phyloP scores from a whole-genome alignment of 441 rosid species.

The Hypseocharis bilobata region DNA sequence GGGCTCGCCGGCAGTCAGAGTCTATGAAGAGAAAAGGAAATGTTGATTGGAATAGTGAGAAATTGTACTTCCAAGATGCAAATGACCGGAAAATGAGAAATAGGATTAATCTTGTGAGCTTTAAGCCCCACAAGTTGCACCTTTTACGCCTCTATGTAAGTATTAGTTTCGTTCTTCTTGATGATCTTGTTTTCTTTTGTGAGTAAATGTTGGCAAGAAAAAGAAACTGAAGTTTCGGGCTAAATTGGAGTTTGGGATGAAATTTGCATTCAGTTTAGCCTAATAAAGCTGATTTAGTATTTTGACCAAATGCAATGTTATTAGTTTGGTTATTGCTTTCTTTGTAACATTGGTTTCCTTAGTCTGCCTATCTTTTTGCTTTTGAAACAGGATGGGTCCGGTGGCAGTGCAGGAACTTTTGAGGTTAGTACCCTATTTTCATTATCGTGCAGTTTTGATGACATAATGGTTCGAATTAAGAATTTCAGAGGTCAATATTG shows the following conservation, averaged over 20 bases:
- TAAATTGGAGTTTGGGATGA: neutral
- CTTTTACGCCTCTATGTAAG: constrained; percentile 47
- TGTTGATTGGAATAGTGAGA: constrained; percentile 32
- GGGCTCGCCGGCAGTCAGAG: constrained; percentile 4
- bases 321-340: neutral
- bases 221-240: neutral
- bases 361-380: neutral
- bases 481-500: constrained; percentile 4
- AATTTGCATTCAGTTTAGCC: neutral
- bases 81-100: constrained; percentile 24
- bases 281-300: neutral
- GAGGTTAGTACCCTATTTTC: constrained; percentile 33
- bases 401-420: constrained; percentile 25
- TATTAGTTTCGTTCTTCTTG: constrained; percentile 9
- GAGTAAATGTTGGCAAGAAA: neutral
- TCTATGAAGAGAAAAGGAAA: constrained; percentile 12
- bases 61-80: constrained; percentile 28
- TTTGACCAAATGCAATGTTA: neutral
- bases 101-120: constrained; percentile 24
- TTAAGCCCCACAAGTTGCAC: constrained; percentile 35
- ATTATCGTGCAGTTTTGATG: neutral
- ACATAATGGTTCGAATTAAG: neutral
- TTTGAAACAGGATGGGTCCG: constrained; percentile 46
- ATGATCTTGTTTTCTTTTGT: neutral
- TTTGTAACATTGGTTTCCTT: constrained; percentile 1